Evolutionary conservation across 2,329 filamentous ascomycete species (phyloP).

Genomic region (Harringtonia lauricola): DNA sequence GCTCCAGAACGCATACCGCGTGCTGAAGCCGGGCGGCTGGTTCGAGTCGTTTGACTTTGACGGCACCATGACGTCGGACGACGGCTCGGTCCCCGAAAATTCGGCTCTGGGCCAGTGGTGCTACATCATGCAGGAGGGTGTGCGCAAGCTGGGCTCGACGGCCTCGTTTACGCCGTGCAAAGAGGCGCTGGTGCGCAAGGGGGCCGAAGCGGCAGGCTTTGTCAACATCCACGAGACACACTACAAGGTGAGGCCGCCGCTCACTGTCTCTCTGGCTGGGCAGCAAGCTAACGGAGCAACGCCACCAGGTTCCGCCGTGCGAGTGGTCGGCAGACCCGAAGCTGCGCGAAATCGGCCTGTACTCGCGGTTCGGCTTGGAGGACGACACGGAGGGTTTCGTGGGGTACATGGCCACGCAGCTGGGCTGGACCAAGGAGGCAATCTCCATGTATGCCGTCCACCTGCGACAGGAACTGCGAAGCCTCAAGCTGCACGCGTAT

Average conservation of each 20-base stretch:
- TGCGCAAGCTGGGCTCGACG: background rate
- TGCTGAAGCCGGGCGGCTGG: constrained; percentile 40
- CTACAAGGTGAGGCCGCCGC: background rate
- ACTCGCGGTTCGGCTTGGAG: constrained; percentile 2
- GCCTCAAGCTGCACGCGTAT: background rate
- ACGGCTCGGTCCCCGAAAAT: constrained; percentile 11
- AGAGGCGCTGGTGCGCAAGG: constrained; percentile 1
- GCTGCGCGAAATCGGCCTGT: constrained; percentile 15
- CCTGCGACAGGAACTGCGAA: background rate
- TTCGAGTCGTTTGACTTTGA: constrained; percentile 15
- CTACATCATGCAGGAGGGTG: constrained; percentile 3
- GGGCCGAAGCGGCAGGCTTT: constrained; percentile 3
- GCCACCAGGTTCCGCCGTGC: constrained; percentile 11
- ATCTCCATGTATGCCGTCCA: background rate
- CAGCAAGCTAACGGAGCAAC: too few species aligned
- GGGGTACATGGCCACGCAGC: background rate
- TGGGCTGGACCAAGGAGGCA: background rate
- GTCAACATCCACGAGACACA: background rate
- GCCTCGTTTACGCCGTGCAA: background rate
- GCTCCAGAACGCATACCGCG: constrained; percentile 33
- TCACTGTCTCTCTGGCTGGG: too few species aligned
- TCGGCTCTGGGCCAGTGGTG: constrained; percentile 15
- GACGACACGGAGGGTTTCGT: background rate
- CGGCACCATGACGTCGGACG: constrained; percentile 13
- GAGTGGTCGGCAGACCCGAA: constrained; percentile 22